These are phyloP conservation scores for Litchi chinensis DNA, from an alignment of 345 rosid genomes.

Conservation along the genomic window DNA sequence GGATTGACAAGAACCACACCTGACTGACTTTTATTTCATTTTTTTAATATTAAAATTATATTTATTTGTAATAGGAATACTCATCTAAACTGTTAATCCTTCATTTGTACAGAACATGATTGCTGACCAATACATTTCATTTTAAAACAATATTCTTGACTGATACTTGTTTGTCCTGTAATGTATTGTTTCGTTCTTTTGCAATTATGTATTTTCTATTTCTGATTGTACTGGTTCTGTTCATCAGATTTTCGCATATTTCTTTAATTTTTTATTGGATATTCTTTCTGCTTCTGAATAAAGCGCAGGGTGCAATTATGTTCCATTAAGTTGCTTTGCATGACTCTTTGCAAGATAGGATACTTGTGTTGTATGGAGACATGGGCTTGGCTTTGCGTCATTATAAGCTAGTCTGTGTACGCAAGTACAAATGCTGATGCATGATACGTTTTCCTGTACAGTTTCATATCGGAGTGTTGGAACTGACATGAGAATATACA, in stretches of 20 bases:
- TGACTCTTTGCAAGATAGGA: background rate
- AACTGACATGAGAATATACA: constrained; percentile 68
- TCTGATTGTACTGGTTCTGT: no score
- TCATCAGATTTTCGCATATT: no score
- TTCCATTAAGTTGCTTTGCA: background rate
- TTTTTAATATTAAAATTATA: background rate
- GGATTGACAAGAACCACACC: background rate
- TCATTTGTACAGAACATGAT: background rate
- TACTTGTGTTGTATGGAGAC: background rate
- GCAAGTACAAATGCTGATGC: no score
- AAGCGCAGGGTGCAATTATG: background rate
- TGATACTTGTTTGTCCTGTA: background rate
- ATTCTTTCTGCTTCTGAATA: background rate
- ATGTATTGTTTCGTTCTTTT: background rate
- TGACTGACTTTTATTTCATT: background rate
- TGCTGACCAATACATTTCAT: background rate
- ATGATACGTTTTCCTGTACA: constrained; percentile 29
- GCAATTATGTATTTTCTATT: background rate
- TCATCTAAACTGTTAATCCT: background rate
- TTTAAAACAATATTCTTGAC: background rate
- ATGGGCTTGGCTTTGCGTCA: background rate
- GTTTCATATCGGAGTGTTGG: constrained; percentile 87
- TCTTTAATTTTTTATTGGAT: no score
- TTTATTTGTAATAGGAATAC: background rate
- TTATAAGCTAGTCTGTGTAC: no score